phyloP scores from a whole-genome alignment of 768 basidiomycete genomes.

The Tremella yokohamensis region DNA sequence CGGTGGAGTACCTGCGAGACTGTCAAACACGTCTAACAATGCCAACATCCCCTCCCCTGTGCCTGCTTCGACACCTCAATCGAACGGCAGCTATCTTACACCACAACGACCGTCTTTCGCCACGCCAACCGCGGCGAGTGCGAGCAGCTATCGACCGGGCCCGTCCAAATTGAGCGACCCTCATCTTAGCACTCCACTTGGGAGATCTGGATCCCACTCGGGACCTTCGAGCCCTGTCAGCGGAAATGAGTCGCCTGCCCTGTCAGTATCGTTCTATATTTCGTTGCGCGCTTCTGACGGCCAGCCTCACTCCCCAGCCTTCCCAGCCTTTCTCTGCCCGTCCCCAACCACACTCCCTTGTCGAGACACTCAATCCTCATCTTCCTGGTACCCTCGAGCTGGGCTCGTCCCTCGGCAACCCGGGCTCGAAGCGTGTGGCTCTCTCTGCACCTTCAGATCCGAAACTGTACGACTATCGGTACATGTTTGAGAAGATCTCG shows the following conservation, averaged over 20 bases:
- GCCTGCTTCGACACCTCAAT: constrained; percentile 3
- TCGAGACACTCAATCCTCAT: constrained; percentile 53
- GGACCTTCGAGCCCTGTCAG: constrained; percentile 36
- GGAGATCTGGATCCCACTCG: constrained; percentile 17
- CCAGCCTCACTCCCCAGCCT: constrained; percentile 24
- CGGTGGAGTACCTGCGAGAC: constrained; percentile 2
- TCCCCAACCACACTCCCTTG: constrained; percentile 44
- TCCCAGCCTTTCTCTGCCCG: constrained; percentile 40
- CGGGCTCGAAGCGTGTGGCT: constrained; percentile 36
- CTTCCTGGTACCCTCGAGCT: constrained; percentile 20
- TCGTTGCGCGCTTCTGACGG: constrained; percentile 15
- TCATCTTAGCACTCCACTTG: constrained; percentile 18
- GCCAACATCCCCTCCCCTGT: constrained; percentile 16
- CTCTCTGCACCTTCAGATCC: constrained; percentile 42
- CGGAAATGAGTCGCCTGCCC: constrained; percentile 26
- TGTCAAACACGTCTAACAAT: constrained; percentile 18
- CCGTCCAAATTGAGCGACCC: constrained; percentile 16
- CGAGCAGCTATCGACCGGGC: constrained; percentile 37
- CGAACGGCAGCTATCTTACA: constrained; percentile 5
- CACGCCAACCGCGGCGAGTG: constrained; percentile 23
- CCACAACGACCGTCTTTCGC: constrained; percentile 18
- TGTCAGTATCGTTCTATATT: constrained; percentile 13
- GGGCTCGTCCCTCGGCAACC: constrained; percentile 13
- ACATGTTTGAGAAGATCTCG: constrained; percentile 89
- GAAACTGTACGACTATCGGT: constrained; percentile 56